These are phyloP conservation scores for Raphanus sativus DNA, from an alignment of 345 rosid species.

Conservation along the genomic window DNA sequence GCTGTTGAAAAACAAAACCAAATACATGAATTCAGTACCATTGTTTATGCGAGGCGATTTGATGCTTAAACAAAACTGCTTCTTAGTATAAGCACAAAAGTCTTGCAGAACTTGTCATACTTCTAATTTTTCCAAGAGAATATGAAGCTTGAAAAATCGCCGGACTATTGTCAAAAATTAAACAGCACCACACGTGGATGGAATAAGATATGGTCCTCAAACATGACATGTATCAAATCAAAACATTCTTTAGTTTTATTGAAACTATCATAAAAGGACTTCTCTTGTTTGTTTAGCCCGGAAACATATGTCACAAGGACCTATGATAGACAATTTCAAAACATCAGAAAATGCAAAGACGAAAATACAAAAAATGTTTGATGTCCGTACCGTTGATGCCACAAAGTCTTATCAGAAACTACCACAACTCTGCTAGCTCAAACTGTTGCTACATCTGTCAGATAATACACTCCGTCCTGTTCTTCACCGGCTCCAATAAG, in stretches of 20 bases:
- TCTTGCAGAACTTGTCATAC: neutral
- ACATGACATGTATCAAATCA: neutral
- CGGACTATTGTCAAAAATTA: neutral
- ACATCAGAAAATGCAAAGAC: no score
- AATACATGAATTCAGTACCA: neutral
- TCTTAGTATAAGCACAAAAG: neutral
- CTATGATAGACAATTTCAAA: neutral
- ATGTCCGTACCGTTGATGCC: neutral
- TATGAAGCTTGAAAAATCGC: neutral
- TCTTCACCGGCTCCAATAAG: neutral
- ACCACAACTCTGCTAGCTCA: neutral
- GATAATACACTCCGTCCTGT: neutral
- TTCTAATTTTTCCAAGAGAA: neutral
- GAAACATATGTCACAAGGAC: neutral
- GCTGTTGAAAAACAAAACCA: neutral
- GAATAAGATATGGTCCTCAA: neutral
- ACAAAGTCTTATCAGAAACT: neutral
- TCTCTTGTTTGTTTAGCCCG: neutral
- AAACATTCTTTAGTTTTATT: neutral
- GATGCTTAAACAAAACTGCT: neutral
- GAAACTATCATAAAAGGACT: neutral
- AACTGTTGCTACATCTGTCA: neutral
- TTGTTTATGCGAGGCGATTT: neutral
- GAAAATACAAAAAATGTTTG: neutral
- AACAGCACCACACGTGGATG: neutral